Base-by-base conservation (phyloP, 495 filamentous ascomycete genomes). In the Penicillium simplicissimum region DNA sequence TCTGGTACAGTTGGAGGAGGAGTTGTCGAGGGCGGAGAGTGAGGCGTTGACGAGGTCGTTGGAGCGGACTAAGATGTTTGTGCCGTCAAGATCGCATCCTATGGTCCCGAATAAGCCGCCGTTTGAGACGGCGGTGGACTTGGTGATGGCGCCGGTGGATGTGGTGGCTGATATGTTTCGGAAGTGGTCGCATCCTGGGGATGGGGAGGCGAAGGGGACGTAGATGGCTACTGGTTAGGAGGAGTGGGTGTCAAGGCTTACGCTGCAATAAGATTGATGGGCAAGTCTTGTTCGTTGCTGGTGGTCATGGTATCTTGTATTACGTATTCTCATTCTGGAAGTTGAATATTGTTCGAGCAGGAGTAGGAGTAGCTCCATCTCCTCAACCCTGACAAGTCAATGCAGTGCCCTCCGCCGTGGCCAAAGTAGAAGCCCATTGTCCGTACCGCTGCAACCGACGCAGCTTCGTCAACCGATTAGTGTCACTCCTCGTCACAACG, bases 1-100 rank as follows among this genome's bases (percentile, higher is more conserved):
- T 54, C 58, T 89, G 1, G 79, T 81, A 0, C 67, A 65, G 15
- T 70, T 88, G 5, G 87, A 89, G 66, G 65, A 76, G 19, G 66
- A 62, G 0, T 60, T 88, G 7, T 66, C 62, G 2, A 58, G 62
- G 2, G 73, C 68, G 3, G 70, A 72, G n/a, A 82, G 79, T 21
- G 71, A 73, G 48, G 52, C 56, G 14, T 59, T 88, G 52, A 79
- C 83, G 3, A 75, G 71, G 28, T 79, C 70, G 48, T 86, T 88
- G 61, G 76, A 74, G 33, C 67, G 78, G 34, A 87, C 83, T 37
- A 88, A 88, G 75, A 70, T 75, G 38, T 85, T 88, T 71, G 81
- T 84, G 1, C 84, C 84, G 1, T 83, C 82, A 0, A 75, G 82
- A 15, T 78, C 79, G 48, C 85, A 87, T 68, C 84, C 84, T 10